Evolutionary conservation across 1,284 basidiomycete genomes (phyloP).

Genomic region (Uromyces viciae-fabae): DNA sequence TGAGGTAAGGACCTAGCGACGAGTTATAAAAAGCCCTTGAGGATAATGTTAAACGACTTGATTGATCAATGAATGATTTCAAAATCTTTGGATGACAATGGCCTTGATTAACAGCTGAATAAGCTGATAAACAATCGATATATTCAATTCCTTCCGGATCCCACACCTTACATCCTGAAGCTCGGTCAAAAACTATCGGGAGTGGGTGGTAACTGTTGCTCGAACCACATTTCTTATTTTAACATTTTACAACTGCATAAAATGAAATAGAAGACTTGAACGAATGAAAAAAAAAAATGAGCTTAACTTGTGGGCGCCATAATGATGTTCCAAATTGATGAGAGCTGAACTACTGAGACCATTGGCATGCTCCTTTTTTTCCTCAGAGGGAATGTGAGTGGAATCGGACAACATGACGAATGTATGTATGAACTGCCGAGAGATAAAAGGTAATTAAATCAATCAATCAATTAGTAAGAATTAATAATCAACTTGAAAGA

Average conservation of each 20-base stretch:
- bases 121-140: conserved; percentile 81
- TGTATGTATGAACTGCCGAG: no score
- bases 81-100: conserved; percentile 94
- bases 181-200: conserved; percentile 88
- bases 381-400: no score
- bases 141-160: conserved; percentile 68
- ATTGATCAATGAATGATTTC: conserved; percentile 74
- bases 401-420: no score
- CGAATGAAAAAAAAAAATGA: not conserved
- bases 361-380: not conserved
- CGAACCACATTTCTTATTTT: not conserved
- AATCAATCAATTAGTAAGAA: no score
- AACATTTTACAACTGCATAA: not conserved
- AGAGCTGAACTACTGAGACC: conserved; percentile 61
- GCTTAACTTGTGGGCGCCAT: conserved; percentile 78
- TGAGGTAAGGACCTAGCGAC: conserved; percentile 80
- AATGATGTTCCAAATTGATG: conserved; percentile 75
- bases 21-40: conserved; percentile 96
- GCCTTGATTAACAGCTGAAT: conserved; percentile 78
- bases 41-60: conserved; percentile 83
- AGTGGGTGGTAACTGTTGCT: conserved; percentile 84
- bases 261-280: not conserved
- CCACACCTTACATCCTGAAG: conserved; percentile 87
- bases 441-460: no score
- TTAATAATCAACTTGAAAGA: no score